Evolutionary conservation across 805 yeast genomes (phyloP), one percentile per base, ranked within the genome.

Genomic region (Yamadazyma sp.): DNA sequence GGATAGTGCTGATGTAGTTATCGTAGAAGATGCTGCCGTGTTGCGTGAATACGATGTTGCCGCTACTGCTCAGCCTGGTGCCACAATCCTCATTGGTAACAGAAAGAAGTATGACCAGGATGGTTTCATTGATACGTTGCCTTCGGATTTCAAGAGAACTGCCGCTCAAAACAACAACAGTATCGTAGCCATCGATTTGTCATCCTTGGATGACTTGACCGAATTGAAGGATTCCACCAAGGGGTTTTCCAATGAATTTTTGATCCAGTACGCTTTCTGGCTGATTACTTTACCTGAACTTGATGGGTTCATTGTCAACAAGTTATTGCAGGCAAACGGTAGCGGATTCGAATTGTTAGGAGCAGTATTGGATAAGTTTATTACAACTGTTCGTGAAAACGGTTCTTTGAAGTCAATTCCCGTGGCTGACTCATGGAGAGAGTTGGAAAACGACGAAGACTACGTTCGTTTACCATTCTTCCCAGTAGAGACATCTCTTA

Each of bases 211-310:
- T 28, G 86, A 78, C 38, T 72, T 79, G 49, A 83, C 78, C 44
- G 57, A 60, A 12, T 46, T 57, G 25, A 60, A 58, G 35, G 65
- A 60, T 35, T 80, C 80, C 38, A 81, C 93, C 27, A 74, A 78
- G 49, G 95, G 95, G 19, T 80, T 89, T 56, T 78, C 93, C 3
- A 70, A 71, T 21, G 73, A 80, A 25, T 82, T 89, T 58, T 87
- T 88, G 34, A 64, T 78, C 40, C 95, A 89, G 64, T 77, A 83
- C 28, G 86, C 82, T 0, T 83, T 87, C 70, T 88, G 95, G 95
- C 73, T 74, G 42, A 66, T 73, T 28, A 76, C 84, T 6, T 77
- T 73, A 45, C 85, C 88, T 11, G 73, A 72, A 26, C 69, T 79
- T 30, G 74, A 73, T 22, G 82, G 80, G 33, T 80, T 80, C 23